Conservation (phyloP, 345 rosid species). For the Syzygium oleosum region DNA sequence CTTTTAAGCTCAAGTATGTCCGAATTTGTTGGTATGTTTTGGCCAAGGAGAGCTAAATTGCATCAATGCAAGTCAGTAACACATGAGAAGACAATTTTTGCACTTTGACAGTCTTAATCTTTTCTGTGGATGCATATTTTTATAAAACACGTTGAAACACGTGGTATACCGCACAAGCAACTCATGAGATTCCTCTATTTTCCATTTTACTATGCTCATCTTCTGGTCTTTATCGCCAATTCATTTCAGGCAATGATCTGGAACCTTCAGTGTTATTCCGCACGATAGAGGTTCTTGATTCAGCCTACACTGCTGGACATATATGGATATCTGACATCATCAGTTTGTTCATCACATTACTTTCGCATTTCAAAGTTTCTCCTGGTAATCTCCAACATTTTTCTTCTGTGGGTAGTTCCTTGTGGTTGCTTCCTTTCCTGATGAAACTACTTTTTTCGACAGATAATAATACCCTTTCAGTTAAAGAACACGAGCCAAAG, state of each 20-base stretch:
- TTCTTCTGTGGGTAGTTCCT: background rate
- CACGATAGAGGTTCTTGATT: slow-evolving; percentile 55
- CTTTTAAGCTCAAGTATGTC: background rate
- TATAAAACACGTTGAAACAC: background rate
- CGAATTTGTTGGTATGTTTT: background rate
- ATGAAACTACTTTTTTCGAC: slow-evolving; percentile 11
- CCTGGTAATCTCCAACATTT: slow-evolving; percentile 31
- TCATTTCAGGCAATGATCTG: slow-evolving; percentile 48
- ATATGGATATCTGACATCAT: slow-evolving; percentile 52
- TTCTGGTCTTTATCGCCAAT: background rate
- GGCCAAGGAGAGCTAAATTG: background rate
- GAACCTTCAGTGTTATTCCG: slow-evolving; percentile 43
- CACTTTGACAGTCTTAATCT: background rate
- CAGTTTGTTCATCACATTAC: slow-evolving; percentile 58
- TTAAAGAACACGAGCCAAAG: slow-evolving; percentile 9
- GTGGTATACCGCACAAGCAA: background rate
- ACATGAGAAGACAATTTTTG: background rate
- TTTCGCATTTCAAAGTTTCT: slow-evolving; percentile 46
- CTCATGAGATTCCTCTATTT: background rate
- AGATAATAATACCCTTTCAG: slow-evolving; percentile 31
- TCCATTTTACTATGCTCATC: background rate
- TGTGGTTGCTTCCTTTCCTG: slow-evolving; percentile 2
- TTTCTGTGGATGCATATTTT: background rate
- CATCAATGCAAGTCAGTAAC: background rate
- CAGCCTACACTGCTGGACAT: slow-evolving; percentile 53